These are phyloP conservation scores for Candida tammaniensis DNA, from an alignment of 805 yeast genomes.

Conservation along the genomic window DNA sequence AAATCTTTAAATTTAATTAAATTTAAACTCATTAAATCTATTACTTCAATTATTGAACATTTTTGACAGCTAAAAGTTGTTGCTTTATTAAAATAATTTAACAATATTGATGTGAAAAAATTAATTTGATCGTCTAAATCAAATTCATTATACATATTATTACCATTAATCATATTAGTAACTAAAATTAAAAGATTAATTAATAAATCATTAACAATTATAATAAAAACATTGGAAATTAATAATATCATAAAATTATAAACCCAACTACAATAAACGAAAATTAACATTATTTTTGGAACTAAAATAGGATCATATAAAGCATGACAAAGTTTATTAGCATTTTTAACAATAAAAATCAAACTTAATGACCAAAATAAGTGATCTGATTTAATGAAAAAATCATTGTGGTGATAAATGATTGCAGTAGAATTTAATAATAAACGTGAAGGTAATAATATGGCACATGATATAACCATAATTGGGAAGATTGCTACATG, in stretches of 20 bases:
- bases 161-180: constrained; percentile 1
- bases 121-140: constrained; percentile 8
- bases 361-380: constrained; percentile 17
- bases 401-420: constrained; percentile 6
- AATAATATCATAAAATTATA: constrained; percentile 19
- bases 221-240: constrained; percentile 11
- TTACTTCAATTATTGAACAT: not conserved
- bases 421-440: constrained; percentile 22
- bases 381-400: constrained; percentile 25
- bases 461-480: too few relatives aligned
- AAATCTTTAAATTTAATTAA: constrained; percentile 9
- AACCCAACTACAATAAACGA: constrained; percentile 20
- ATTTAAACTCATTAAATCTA: constrained; percentile 3
- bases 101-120: constrained; percentile 17
- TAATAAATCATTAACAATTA: constrained; percentile 20
- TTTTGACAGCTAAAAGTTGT: constrained; percentile 6
- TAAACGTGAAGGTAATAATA: constrained; percentile 13
- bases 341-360: constrained; percentile 13
- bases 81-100: constrained; percentile 16
- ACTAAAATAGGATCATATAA: constrained; percentile 3
- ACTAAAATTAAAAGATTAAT: constrained; percentile 15
- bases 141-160: constrained; percentile 2
- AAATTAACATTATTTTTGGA: constrained; percentile 15
- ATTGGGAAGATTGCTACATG: too few relatives aligned
- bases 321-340: constrained; percentile 14